A percentile compares a stretch with the other conserved stretches of the same genome.
Evolutionary conservation across 1,284 basidiomycete genomes (phyloP).

Genomic region (Sporisorium sorghi): DNA sequence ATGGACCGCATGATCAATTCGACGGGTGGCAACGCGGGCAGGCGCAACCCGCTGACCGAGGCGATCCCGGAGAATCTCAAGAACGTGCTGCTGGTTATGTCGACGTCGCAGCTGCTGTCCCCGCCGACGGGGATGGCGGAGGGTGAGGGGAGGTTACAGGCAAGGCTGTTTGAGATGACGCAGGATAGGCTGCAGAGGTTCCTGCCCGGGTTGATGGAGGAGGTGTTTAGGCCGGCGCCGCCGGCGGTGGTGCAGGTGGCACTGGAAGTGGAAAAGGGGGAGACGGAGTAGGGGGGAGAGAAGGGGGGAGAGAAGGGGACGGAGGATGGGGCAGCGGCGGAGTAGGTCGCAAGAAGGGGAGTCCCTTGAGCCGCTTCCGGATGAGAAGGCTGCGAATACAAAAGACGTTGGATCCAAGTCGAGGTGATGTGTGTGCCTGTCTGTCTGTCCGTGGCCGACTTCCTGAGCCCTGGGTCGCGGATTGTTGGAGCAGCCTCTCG

Average conservation of each 20-base stretch:
- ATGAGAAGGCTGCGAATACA: neutral
- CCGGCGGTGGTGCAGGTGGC: neutral
- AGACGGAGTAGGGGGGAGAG: neutral
- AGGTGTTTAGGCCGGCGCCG: conserved; percentile 39
- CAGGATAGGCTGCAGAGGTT: conserved; percentile 50
- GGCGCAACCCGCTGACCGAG: conserved; percentile 74
- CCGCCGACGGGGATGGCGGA: no score
- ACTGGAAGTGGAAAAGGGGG: neutral
- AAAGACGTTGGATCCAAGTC: neutral
- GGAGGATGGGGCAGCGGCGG: neutral
- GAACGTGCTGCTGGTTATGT: conserved; percentile 96
- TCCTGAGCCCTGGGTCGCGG: no score
- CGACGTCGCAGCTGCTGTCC: conserved; percentile 80
- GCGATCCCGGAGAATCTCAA: conserved; percentile 95
- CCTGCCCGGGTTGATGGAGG: conserved; percentile 58
- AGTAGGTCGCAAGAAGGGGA: neutral
- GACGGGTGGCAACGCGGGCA: conserved; percentile 25
- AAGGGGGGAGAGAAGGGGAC: neutral
- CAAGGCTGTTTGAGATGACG: conserved; percentile 50
- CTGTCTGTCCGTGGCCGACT: no score
- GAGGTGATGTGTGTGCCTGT: no score
- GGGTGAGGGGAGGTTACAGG: conserved; percentile 17
- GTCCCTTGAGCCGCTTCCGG: no score
- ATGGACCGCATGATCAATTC: conserved; percentile 89
- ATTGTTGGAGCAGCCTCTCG: no score